phyloP scores from a whole-genome alignment of 208 protist species.

The Trypanosoma cruzi region DNA sequence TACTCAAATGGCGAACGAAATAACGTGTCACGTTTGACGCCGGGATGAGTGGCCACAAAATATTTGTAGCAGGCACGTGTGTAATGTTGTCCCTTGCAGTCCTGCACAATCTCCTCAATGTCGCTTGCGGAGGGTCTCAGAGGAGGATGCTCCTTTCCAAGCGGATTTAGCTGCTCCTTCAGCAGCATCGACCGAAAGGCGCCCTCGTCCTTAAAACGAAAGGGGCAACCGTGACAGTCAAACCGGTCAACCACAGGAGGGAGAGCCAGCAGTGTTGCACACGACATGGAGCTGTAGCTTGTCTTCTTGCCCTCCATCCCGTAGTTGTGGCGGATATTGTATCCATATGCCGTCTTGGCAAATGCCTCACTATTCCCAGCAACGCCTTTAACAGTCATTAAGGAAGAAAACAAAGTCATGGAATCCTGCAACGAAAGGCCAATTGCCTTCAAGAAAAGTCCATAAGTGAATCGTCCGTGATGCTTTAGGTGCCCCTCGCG shows the following conservation, averaged over 20 bases:
- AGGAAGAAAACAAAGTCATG: constrained; percentile 78
- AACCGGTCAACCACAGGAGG: constrained; percentile 73
- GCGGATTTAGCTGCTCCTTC: constrained; percentile 59
- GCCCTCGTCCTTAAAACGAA: constrained; percentile 82
- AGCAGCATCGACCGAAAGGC: constrained; percentile 52
- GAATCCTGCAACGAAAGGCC: constrained; percentile 87
- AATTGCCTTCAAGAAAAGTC: constrained; percentile 91
- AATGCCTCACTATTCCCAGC: constrained; percentile 70
- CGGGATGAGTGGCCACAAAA: constrained; percentile 88
- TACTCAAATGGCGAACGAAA: constrained; percentile 92
- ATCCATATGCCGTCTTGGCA: constrained; percentile 88
- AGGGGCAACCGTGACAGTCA: constrained; percentile 93
- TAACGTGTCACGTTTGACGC: constrained; percentile 76
- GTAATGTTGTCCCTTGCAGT: constrained; percentile 88
- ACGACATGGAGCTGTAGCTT: constrained; percentile 86
- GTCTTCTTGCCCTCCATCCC: constrained; percentile 93
- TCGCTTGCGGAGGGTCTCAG: constrained; percentile 51
- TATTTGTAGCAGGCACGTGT: constrained; percentile 92
- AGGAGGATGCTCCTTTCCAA: constrained; percentile 48
- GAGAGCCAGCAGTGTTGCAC: constrained; percentile 80
- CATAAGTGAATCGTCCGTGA: constrained; percentile 90
- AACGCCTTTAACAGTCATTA: constrained; percentile 86
- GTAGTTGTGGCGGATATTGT: constrained; percentile 92
- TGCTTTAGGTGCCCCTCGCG: constrained; percentile 90
- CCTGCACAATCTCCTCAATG: constrained; percentile 90